phyloP scores from a whole-genome alignment of 139 green algal genomes.

The Volvox africanus region DNA sequence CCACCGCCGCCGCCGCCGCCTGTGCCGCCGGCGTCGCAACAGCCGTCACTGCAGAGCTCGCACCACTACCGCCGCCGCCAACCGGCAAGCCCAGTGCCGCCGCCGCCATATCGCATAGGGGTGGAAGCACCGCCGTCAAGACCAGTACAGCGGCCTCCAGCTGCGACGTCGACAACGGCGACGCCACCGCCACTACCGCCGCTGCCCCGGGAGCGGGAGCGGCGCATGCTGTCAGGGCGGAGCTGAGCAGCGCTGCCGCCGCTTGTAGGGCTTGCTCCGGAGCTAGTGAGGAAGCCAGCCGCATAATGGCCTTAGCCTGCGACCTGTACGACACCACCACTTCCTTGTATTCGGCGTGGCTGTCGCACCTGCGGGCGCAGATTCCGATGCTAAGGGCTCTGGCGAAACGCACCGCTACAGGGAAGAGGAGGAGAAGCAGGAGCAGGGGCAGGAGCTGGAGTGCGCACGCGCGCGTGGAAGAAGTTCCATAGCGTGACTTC shows the following conservation, averaged over 20 bases:
- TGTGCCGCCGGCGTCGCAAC: not conserved
- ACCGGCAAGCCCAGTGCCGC: not conserved
- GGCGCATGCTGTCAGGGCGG: not conserved
- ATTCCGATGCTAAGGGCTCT: no score
- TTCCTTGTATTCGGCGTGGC: constrained; percentile 33
- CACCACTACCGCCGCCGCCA: not conserved
- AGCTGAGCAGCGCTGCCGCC: constrained; percentile 33
- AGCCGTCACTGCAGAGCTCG: not conserved
- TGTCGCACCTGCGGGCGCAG: constrained; percentile 23
- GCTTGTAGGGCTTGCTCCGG: constrained; percentile 33
- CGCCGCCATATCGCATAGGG: constrained; percentile 40
- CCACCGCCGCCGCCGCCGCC: constrained; percentile 12
- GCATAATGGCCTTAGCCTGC: constrained; percentile 54
- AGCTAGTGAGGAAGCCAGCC: constrained; percentile 45
- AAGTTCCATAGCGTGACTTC: no score
- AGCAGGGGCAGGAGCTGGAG: no score
- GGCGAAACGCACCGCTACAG: no score
- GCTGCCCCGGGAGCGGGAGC: not conserved
- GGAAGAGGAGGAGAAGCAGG: no score
- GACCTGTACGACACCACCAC: constrained; percentile 35
- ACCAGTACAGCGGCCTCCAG: constrained; percentile 57
- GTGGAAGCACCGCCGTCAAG: constrained; percentile 50
- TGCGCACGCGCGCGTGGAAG: no score
- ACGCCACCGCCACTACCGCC: not conserved
- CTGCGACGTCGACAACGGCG: not conserved